Evolutionary conservation across 768 basidiomycete genomes (phyloP).

Genomic region (Brasilioporus rufonigricans): DNA sequence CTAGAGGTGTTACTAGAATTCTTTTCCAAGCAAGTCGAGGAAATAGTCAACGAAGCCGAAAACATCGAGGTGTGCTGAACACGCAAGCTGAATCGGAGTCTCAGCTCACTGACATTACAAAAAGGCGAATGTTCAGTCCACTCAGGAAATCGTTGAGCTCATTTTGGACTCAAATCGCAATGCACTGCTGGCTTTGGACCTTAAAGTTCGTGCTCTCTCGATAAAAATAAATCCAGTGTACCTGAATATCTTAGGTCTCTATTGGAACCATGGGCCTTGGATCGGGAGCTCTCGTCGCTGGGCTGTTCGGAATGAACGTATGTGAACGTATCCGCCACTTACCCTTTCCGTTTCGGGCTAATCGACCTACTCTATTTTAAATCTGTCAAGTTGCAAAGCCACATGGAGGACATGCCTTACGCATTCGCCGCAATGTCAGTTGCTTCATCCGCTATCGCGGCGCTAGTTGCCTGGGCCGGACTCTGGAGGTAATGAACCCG

Average conservation of each 20-base stretch:
- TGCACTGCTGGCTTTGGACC: conserved; percentile 83
- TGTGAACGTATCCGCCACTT: conserved; percentile 30
- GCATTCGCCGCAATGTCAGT: conserved; percentile 71
- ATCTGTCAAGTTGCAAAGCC: conserved; percentile 60
- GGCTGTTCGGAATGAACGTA: conserved; percentile 96
- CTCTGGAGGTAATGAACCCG: conserved; percentile 50
- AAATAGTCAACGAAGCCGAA: conserved; percentile 92
- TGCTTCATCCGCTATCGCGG: conserved; percentile 54
- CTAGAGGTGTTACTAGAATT: conserved; percentile 91
- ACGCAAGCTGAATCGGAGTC: background rate
- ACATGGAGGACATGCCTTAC: conserved; percentile 68
- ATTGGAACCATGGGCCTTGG: conserved; percentile 94
- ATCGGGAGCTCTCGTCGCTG: conserved; percentile 84
- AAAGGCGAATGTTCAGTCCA: conserved; percentile 90
- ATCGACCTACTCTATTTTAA: conserved; percentile 15
- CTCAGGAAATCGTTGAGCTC: conserved; percentile 96
- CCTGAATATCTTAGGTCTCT: conserved; percentile 57
- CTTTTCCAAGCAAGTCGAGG: conserved; percentile 95
- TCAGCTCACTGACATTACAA: conserved; percentile 1
- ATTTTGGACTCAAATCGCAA: conserved; percentile 97
- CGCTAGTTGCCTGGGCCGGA: conserved; percentile 63
- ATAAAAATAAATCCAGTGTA: background rate
- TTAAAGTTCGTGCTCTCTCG: conserved; percentile 55
- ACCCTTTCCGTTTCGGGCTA: conserved; percentile 24
- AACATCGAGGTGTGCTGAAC: conserved; percentile 65